These are phyloP conservation scores for Parafenestella ontariensis DNA, from an alignment of 2,329 filamentous ascomycete species.

Conservation along the genomic window DNA sequence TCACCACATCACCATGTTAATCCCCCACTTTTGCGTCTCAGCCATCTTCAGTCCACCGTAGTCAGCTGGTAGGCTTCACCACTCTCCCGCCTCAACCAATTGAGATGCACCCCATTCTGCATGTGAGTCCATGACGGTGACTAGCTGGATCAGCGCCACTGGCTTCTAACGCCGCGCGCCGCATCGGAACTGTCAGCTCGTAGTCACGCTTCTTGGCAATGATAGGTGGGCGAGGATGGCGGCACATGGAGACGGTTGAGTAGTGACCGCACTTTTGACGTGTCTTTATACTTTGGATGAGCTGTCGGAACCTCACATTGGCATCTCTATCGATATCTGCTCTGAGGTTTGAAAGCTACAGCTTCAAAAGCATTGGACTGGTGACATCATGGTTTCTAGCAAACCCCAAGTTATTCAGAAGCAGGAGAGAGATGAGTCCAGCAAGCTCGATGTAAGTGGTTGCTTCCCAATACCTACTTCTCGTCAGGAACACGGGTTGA, in stretches of 20 bases:
- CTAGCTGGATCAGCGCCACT: conserved; percentile 19
- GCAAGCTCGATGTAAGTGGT: conserved; percentile 35
- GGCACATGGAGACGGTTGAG: conserved; percentile 15
- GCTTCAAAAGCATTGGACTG: neutral
- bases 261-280: conserved; percentile 7
- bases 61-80: neutral
- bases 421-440: conserved; percentile 30
- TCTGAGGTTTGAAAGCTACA: neutral
- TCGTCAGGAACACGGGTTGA: neutral
- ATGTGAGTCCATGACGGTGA: neutral
- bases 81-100: conserved; percentile 14
- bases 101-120: conserved; percentile 12
- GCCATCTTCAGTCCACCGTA: conserved; percentile 12
- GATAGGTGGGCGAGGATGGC: conserved; percentile 34
- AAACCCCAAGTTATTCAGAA: conserved; percentile 38
- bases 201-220: conserved; percentile 15
- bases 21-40: conserved; percentile 34
- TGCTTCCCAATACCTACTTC: neutral
- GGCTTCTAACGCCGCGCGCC: conserved; percentile 2
- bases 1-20: conserved; percentile 2
- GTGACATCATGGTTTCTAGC: conserved; percentile 34
- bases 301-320: neutral
- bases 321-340: neutral
- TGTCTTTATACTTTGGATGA: conserved; percentile 5
- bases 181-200: conserved; percentile 9